Evolutionary conservation across 106 monocot species (phyloP).

Genomic region (Platanthera guangdongensis): DNA sequence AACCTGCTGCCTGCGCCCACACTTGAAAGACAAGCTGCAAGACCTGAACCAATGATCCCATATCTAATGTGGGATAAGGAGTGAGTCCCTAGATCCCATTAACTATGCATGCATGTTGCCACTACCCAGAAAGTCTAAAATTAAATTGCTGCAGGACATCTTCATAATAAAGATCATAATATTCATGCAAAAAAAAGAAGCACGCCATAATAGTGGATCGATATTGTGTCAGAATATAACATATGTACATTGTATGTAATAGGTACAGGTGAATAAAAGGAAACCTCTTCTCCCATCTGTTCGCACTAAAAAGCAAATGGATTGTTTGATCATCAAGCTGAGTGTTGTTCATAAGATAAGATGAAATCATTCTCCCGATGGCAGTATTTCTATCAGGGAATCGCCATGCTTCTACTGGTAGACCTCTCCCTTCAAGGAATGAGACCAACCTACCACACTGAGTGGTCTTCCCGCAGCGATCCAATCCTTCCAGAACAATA

Average conservation of each 20-base stretch:
- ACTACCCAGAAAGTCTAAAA: background rate
- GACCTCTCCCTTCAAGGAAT: slow-evolving; percentile 42
- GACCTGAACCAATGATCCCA: background rate
- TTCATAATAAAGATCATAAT: background rate
- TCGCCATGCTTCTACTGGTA: slow-evolving; percentile 63
- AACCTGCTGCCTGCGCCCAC: too few species aligned
- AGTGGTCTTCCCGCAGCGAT: slow-evolving; percentile 86
- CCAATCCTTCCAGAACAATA: slow-evolving; percentile 91
- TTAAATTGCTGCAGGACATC: background rate
- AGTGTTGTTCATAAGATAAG: slow-evolving; percentile 70
- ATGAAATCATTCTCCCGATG: slow-evolving; percentile 81
- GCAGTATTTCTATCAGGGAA: slow-evolving; percentile 78
- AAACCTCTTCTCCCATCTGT: slow-evolving; percentile 99
- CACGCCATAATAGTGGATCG: background rate
- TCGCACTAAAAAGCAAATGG: slow-evolving; percentile 94
- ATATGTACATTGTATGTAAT: background rate
- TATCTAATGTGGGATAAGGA: background rate
- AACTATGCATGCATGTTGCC: background rate
- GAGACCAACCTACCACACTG: slow-evolving; percentile 61
- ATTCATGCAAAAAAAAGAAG: background rate
- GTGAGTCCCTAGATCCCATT: background rate
- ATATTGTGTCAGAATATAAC: background rate
- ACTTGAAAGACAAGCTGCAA: background rate
- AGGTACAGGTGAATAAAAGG: background rate
- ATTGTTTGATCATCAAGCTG: slow-evolving; percentile 75